Evolutionary conservation across 179 eudicot species (phyloP).

Genomic region (Actinidia arguta): DNA sequence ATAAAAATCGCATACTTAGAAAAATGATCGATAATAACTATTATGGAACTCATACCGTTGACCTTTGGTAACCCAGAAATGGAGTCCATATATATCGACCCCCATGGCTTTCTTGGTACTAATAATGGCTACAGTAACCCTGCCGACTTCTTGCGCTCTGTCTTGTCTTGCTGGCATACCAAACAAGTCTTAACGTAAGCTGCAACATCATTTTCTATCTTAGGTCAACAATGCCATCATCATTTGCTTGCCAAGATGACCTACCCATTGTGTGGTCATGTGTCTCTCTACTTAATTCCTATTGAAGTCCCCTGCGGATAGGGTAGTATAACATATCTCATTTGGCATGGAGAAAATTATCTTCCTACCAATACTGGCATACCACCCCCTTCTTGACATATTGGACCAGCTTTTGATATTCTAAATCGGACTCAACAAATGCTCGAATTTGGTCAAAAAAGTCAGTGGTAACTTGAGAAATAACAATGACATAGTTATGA

Average conservation of each 20-base stretch:
- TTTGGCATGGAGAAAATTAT: conserved; percentile 10
- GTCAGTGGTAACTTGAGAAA: not conserved
- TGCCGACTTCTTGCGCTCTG: not conserved
- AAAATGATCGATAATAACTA: conserved; percentile 28
- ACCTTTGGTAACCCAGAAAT: not conserved
- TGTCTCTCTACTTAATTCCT: not conserved
- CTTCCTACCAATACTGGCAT: not conserved
- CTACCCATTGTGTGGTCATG: conserved; percentile 18
- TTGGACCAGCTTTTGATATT: not conserved
- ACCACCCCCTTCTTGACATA: not conserved
- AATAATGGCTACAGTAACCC: conserved; percentile 22
- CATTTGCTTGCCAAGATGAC: not conserved
- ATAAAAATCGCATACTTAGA: conserved; percentile 18
- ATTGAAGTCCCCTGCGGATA: not conserved
- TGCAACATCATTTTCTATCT: conserved; percentile 16
- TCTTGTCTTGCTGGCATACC: conserved; percentile 26
- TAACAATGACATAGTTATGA: not conserved
- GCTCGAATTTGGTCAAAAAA: not conserved
- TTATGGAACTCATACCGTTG: not conserved
- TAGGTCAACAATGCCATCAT: conserved; percentile 5
- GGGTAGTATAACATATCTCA: conserved; percentile 4
- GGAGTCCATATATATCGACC: conserved; percentile 19
- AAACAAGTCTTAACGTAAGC: conserved; percentile 19
- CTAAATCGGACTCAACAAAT: not conserved
- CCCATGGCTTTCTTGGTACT: not conserved